Base-by-base conservation (phyloP, 2,329 filamentous ascomycete species). In the Trichophyton schoenleinii region DNA sequence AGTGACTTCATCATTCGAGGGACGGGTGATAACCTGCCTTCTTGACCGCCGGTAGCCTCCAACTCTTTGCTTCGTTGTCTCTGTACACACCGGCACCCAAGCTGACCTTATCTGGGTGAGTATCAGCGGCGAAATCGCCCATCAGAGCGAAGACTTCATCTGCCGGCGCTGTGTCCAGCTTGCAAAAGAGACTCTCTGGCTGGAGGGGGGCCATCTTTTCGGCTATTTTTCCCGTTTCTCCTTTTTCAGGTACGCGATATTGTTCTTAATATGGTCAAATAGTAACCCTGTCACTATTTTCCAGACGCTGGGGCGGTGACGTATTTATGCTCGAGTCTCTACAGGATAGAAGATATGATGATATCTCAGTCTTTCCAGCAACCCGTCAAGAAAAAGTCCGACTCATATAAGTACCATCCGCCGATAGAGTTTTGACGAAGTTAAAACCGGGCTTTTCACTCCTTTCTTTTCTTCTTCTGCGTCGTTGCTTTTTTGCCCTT, bases 11-110 rank as follows among this genome's bases (percentile, higher is more conserved):
- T 7, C 31, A 31, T 11, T 11, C n/a, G 36, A 36, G 9, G 22
- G 15, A 9, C 15, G 34, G 53, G 41, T n/a, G n/a, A n/a, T 44
- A 60, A 57, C 60, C 58, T 63, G 70, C 72, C 65, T 71, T 63
- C 63, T 65, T 65, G 13, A 76, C 74, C 25, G 68, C 68, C 20
- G 72, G 72, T 57, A 77, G 61, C 8, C 72, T 68, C 74, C 74
- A 77, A 8, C 73, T 70, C 59, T 67, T 64, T 5, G 67, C 72
- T 1, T 71, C 65, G 52, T 76, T 69, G 44, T 74, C 71, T 58
- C 73, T 70, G 63, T 77, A 77, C n/a, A 72, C 68, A n/a, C 75
- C 75, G 6, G 69, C 66, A 4, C 72, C 70, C 20, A 78, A 66
- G 59, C 68, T 71, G n/a, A 77, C 74, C 64, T 77, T 77, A 15